Conservation (phyloP, 495 filamentous ascomycete genomes). For the Penicillium egyptiacum region DNA sequence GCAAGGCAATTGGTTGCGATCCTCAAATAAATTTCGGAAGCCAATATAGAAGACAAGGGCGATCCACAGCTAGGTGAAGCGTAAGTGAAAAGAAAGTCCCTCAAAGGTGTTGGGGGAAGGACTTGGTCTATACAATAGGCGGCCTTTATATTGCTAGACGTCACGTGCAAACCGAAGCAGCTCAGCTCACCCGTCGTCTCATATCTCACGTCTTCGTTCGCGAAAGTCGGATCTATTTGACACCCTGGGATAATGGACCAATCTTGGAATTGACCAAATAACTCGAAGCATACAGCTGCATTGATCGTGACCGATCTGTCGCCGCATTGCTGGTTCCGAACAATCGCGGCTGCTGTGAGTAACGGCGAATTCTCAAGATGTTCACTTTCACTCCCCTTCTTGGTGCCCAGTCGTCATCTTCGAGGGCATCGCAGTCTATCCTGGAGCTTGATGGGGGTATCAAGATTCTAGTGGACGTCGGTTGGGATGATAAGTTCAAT, state of each 20-base stretch:
- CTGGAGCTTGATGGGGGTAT: constrained; percentile 95
- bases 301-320: neutral
- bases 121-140: neutral
- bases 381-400: constrained; percentile 93
- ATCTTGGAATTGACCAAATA: neutral
- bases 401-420: constrained; percentile 78
- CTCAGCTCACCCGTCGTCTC: constrained; percentile 5
- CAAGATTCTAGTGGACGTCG: constrained; percentile 91
- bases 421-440: constrained; percentile 86
- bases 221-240: constrained; percentile 4
- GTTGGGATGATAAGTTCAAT: constrained; percentile 93
- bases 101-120: neutral
- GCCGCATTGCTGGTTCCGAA: neutral
- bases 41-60: neutral
- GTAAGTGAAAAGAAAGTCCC: neutral
- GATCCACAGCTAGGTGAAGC: neutral
- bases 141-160: neutral
- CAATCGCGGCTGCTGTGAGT: constrained; percentile 6
- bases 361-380: constrained; percentile 54
- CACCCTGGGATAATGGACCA: neutral
- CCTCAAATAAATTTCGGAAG: neutral
- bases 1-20: neutral
- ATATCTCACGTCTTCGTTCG: neutral
- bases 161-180: constrained; percentile 1
- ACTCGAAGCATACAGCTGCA: constrained; percentile 1